phyloP scores from a whole-genome alignment of 1,284 basidiomycete genomes.

The Melampsora americana region DNA sequence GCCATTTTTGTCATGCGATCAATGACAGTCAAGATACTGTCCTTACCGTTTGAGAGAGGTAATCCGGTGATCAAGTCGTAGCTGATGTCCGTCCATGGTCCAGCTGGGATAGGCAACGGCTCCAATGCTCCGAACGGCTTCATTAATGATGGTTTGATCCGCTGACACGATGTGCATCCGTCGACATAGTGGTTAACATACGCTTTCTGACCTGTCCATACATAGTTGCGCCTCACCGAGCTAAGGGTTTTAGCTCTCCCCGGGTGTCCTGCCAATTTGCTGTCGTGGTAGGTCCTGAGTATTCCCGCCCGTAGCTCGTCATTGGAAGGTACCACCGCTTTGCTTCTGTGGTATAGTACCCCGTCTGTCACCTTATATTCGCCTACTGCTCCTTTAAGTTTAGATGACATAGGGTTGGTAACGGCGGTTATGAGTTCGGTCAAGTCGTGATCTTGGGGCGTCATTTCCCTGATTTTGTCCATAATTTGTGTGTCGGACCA shows the following conservation, averaged over 20 bases:
- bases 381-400: not conserved
- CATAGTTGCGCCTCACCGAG: not conserved
- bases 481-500: not conserved
- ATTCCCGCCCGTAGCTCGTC: not conserved
- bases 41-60: not conserved
- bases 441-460: not conserved
- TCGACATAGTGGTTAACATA: not conserved
- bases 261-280: not conserved
- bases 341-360: not conserved
- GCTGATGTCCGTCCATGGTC: too few relatives aligned
- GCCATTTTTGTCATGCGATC: slow-evolving; percentile 14
- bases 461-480: not conserved
- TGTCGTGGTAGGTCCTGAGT: not conserved
- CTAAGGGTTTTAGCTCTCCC: not conserved
- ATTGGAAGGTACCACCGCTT: not conserved
- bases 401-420: not conserved
- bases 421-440: not conserved
- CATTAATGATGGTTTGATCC: not conserved
- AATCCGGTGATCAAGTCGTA: slow-evolving; percentile 16
- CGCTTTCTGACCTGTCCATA: not conserved
- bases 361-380: not conserved
- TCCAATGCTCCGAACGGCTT: not conserved
- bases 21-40: slow-evolving; percentile 1
- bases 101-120: too few relatives aligned
- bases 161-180: not conserved